A percentile compares a stretch with the other conserved stretches of the same genome.
These are phyloP conservation scores for Podila epigama DNA, from an alignment of 192 early-diverging fungal species.

Conservation along the genomic window DNA sequence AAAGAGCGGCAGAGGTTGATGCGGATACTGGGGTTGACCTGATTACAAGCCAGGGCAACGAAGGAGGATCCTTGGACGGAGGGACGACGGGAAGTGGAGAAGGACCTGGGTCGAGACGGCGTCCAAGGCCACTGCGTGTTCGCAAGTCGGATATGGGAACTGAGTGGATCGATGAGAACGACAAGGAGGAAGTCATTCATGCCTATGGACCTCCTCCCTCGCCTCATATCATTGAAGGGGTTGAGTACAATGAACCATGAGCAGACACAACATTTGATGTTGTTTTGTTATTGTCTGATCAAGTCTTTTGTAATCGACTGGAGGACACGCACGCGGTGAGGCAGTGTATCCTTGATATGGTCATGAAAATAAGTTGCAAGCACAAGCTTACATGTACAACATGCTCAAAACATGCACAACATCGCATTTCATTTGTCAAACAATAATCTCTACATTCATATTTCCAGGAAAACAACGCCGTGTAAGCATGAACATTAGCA, in stretches of 20 bases:
- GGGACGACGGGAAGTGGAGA: neutral
- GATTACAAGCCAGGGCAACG: constrained; percentile 7
- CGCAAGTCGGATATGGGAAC: constrained; percentile 45
- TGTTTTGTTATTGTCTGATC: too few species aligned
- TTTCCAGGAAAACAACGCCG: too few species aligned
- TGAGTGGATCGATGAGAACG: constrained; percentile 45
- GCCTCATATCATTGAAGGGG: constrained; percentile 14
- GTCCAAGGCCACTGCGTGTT: constrained; percentile 29
- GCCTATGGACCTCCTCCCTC: constrained; percentile 39
- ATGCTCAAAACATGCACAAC: too few species aligned
- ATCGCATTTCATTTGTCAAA: too few species aligned
- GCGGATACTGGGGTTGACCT: constrained; percentile 32
- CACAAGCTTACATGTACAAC: too few species aligned
- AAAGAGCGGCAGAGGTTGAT: constrained; percentile 11
- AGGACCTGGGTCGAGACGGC: constrained; percentile 9
- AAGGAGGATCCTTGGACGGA: constrained; percentile 2
- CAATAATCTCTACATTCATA: too few species aligned
- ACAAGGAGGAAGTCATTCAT: constrained; percentile 22
- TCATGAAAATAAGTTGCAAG: too few species aligned
- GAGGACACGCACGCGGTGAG: too few species aligned
- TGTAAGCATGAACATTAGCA: too few species aligned
- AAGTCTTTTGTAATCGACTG: too few species aligned
- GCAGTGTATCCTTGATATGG: too few species aligned
- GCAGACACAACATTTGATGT: too few species aligned
- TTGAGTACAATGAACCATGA: constrained; percentile 6